A percentile compares a stretch with the other conserved stretches of the same genome.
These are phyloP conservation scores for Hamigera avellanea DNA, from an alignment of 495 filamentous ascomycete species.

Conservation along the genomic window DNA sequence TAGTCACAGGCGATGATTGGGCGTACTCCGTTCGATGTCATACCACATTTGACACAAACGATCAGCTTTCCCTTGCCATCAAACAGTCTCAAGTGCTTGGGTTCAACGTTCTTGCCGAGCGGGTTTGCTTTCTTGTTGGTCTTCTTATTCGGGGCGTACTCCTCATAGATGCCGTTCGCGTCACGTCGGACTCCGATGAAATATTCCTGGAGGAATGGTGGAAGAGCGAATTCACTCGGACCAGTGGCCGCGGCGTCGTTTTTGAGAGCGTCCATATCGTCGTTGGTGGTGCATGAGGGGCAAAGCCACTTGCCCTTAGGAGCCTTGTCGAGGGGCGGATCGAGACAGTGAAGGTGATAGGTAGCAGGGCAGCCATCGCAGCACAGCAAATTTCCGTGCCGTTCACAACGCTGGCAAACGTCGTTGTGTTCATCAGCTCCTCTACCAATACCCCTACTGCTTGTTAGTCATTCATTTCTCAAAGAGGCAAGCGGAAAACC, in stretches of 20 bases:
- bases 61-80: constrained; percentile 57
- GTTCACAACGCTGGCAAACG: constrained; percentile 70
- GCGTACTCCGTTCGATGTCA: constrained; percentile 39
- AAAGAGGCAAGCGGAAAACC: neutral
- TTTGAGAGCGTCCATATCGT: constrained; percentile 46
- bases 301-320: constrained; percentile 78
- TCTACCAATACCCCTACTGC: too few relatives aligned
- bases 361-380: constrained; percentile 83
- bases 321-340: constrained; percentile 59
- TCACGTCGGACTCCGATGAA: constrained; percentile 66
- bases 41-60: constrained; percentile 60
- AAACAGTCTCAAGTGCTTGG: constrained; percentile 42
- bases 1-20: constrained; percentile 72
- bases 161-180: constrained; percentile 68
- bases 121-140: constrained; percentile 8
- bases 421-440: constrained; percentile 64
- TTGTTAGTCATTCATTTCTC: too few relatives aligned
- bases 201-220: constrained; percentile 51
- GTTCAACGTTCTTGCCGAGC: constrained; percentile 19
- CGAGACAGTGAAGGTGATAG: constrained; percentile 77
- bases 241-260: constrained; percentile 3
- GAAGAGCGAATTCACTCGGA: constrained; percentile 63
- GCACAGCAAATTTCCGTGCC: constrained; percentile 74
- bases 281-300: constrained; percentile 50
- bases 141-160: constrained; percentile 31